Evolutionary conservation across 257 asterid genomes (phyloP).

Genomic region (Solanum appendiculatum): DNA sequence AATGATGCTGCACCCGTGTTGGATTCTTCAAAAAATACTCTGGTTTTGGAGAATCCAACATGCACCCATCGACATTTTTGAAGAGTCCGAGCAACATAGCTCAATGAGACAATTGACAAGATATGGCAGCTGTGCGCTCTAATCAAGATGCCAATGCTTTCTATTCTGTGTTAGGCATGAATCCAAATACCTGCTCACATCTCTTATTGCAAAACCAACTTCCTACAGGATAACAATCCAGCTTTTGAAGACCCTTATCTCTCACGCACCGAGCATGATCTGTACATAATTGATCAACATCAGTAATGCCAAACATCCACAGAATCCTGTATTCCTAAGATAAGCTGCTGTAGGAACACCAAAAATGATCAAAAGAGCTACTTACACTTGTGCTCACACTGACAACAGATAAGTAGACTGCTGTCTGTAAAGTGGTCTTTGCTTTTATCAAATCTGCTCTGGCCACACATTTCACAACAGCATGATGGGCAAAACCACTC

Average conservation of each 20-base stretch:
- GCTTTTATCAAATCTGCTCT: slow-evolving; percentile 10
- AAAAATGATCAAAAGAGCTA: not conserved
- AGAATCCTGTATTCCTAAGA: not conserved
- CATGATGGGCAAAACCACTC: slow-evolving; percentile 84
- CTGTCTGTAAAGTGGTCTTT: slow-evolving; percentile 16
- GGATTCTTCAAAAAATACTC: no score
- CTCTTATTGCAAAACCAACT: slow-evolving; percentile 53
- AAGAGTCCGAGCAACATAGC: no score
- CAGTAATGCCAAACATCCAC: not conserved
- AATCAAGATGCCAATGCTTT: not conserved
- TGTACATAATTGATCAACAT: slow-evolving; percentile 11
- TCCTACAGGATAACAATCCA: slow-evolving; percentile 17
- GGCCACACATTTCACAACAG: slow-evolving; percentile 60
- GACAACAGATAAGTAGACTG: slow-evolving; percentile 32
- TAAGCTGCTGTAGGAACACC: not conserved
- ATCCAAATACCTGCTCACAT: slow-evolving; percentile 44
- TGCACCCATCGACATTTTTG: no score
- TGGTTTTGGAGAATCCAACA: no score
- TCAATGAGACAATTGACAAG: not conserved
- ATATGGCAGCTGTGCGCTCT: not conserved
- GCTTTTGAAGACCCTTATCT: slow-evolving; percentile 17
- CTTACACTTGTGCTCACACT: slow-evolving; percentile 75
- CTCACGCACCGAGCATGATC: slow-evolving; percentile 56
- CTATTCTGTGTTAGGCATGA: not conserved
- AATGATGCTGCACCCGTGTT: no score